Base-by-base conservation (phyloP, 768 basidiomycete species). In the Paxillus ammoniavirescens region DNA sequence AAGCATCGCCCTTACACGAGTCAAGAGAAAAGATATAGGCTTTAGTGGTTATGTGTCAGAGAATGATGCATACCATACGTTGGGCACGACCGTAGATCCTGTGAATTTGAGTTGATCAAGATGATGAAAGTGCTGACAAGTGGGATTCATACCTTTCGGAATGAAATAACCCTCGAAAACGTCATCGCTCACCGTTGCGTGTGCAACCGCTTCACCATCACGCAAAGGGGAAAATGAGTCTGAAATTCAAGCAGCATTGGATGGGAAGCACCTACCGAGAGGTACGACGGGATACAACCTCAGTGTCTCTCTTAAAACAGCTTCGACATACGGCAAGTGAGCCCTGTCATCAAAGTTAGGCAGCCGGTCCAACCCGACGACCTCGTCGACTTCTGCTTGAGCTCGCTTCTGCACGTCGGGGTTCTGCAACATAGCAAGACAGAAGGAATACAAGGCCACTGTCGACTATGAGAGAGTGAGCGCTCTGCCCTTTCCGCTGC, bases 161-260 rank as follows among this genome's bases (percentile, higher is more conserved):
- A 83, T 83, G 7, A 77, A 61, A 52, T 78, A 78, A 12, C 74
- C 72, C 36, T 68, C 61, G 55, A 75, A 76, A 9, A 66, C 49
- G 37, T 75, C 75, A 52, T 73, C 72, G 40, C 66, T 58, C 1
- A 71, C 73, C 8, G 60, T 28, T 8, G 49, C 38, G 52, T 68
- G 68, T 9, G 65, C 59, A 17, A 66, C 33, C 14, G 55, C 65
- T 57, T 30, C 5, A 14, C 13, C 26, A 30, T 31, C 26, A 4
- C 15, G 30, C 31, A 14, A 23, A 42, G 18, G 28, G 33, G 15
- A 35, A 33, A 23, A 41, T 12, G 7, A 41, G 49, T 21, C 21
- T 21, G 21, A 3, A 21, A 21, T 21, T 21, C 21, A 18, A 31
- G 14, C 17, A 28, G 14, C 18, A 38, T 3, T 28, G 28, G 7